Base-by-base conservation (phyloP, 768 basidiomycete species). In the Cubamyces lactineus region DNA sequence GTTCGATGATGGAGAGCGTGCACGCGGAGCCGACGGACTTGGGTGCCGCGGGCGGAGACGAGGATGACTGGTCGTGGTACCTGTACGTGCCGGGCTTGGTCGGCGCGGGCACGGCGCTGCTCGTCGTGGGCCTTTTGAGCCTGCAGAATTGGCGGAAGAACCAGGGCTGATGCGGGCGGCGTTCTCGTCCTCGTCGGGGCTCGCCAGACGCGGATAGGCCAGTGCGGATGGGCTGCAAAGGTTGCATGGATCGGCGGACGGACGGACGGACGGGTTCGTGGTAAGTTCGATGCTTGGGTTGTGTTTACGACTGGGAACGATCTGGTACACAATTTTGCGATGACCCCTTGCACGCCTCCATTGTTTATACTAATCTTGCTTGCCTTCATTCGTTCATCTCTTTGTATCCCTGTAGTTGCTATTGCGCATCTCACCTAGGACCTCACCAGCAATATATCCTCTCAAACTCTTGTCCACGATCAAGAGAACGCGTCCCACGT, bases 61-160 rank as follows among this genome's bases (percentile, higher is more conserved):
- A 87, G 39, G 78, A 87, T 41, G 89, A 91, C 57, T 83, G 79
- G 72, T 81, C 89, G 23, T 93, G 91, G 91, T 92, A 91, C 67
- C 67, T 92, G 51, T 89, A 91, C 62, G 76, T 93, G 42, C 91
- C 91, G 3, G 86, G 89, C 24, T 72, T 93, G 64, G 86, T 93
- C 7, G 91, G 91, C 9, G 91, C 91, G 24, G 91, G 91, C n/a
- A 92, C 91, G 21, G 91, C 91, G 46, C 70, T 93, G 57, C 79
- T 92, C 45, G 88, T 92, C 39, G 86, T 92, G 21, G 89, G 91
- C 2, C 88, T 88, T 6, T 73, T 93, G 65, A 89, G 90, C 63
- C 84, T 93, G 71, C 89, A 89, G 40, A 73, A 75, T 12, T 76
- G 75, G 75, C 67, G 74, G 58, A 75, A 71, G 65, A 73, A 69